Evolutionary conservation across 805 yeast species (phyloP), one percentile per base, ranked within the genome.

Genomic region (Candida methanosorbosa): DNA sequence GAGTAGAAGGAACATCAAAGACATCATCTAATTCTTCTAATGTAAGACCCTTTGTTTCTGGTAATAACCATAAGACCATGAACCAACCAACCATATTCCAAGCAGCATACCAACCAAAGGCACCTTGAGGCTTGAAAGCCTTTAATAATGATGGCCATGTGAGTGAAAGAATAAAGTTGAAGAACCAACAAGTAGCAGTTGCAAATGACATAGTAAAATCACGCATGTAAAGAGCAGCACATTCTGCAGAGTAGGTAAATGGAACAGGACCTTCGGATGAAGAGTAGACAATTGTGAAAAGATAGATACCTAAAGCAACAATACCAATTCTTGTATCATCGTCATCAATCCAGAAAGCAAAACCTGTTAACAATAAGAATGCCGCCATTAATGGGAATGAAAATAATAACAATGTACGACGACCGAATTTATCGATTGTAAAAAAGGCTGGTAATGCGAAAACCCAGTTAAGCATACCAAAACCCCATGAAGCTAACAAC

Each of bases 201-300:
- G 88, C 90, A 42, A 78, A 64, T 3, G 87, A 77, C 78, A 85
- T 80, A 35, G 90, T 88, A 35, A 82, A 60, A 44, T 84, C 87
- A 59, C 94, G 74, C 41, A 82, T 73, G 49, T 81, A 80, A 49
- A 83, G 64, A 40, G 90, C 85, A 63, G 81, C 73, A 48, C 81
- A 82, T 57, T 85, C 95, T 9, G 94, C 94, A 18, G 87, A 78
- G 52, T 85, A 82, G 2, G 92, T 81, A 62, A 85, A 85, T 4
- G 95, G 94, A 30, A 85, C 92, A 12, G 92, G 94, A 29, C 95
- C 95, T 55, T 81, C 85, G 36, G 94, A 90, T 3, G 83, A 75
- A 0, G 94, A 81, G 59, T 85, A 85, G 37, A 81, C 79, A 29
- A 75, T 68, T 0, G 85, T 64, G 57, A 72, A 84, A 21, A 85